A percentile compares a stretch with the other conserved stretches of the same genome.
Evolutionary conservation across 2,329 filamentous ascomycete genomes (phyloP).

Genomic region (Alternaria metachromatica): DNA sequence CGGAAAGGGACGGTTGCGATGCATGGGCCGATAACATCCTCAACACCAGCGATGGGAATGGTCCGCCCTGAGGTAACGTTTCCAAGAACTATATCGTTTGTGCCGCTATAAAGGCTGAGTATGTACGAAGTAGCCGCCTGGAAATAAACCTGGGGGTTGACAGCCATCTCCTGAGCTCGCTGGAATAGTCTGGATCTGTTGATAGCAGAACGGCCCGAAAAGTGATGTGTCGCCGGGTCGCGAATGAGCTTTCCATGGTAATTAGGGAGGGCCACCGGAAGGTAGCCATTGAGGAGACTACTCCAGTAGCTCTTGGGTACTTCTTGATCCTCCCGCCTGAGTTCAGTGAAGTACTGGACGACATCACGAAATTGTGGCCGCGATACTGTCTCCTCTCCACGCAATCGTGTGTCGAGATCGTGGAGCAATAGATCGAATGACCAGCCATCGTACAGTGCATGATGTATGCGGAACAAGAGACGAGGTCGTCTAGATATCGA

Average conservation of each 20-base stretch:
- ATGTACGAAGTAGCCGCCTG: constrained; percentile 74
- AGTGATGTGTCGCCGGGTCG: constrained; percentile 2
- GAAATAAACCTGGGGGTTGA: constrained; percentile 74
- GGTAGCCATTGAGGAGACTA: constrained; percentile 65
- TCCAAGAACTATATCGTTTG: constrained; percentile 73
- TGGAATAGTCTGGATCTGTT: constrained; percentile 16
- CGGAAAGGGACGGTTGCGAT: constrained; percentile 77
- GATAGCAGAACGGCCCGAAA: constrained; percentile 32
- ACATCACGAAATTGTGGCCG: constrained; percentile 69
- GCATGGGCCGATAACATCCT: constrained; percentile 79
- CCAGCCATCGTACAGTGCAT: constrained; percentile 94
- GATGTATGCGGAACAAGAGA: constrained; percentile 69
- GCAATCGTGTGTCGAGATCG: constrained; percentile 67
- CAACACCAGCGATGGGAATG: constrained; percentile 72
- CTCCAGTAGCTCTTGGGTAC: constrained; percentile 68
- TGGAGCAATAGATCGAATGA: constrained; percentile 76
- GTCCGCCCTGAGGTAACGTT: constrained; percentile 83
- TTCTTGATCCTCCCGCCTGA: neutral
- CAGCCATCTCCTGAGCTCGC: constrained; percentile 42
- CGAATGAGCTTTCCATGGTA: constrained; percentile 54
- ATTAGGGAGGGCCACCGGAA: constrained; percentile 64
- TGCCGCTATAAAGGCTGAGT: constrained; percentile 69
- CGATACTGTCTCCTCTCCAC: constrained; percentile 26
- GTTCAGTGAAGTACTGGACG: constrained; percentile 56
- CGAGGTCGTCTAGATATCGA: constrained; percentile 15